A percentile compares a stretch with the other conserved stretches of the same genome.
Evolutionary conservation across 164 flowering plant genomes (phyloP).

Genomic region (Platanus orientalis): DNA sequence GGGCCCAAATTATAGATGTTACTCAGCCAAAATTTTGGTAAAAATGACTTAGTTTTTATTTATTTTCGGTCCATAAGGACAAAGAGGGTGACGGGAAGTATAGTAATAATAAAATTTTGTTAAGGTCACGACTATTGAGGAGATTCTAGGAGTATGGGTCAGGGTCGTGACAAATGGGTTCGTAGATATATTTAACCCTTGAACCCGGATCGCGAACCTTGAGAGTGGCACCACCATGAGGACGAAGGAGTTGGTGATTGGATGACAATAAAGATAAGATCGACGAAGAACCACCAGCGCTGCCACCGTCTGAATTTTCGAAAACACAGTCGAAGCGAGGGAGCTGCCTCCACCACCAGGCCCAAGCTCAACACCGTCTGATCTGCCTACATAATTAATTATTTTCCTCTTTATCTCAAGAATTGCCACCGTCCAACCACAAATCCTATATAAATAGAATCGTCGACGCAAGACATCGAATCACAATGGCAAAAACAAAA

Average conservation of each 20-base stretch:
- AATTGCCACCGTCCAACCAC: conserved; percentile 15
- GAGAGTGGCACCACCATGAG: conserved; percentile 35
- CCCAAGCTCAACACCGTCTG: conserved; percentile 84
- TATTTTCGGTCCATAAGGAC: no score
- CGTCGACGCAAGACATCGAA: neutral
- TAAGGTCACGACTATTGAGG: no score
- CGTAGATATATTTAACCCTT: no score
- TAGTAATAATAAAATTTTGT: no score
- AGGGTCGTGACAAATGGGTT: no score
- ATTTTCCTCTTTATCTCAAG: neutral
- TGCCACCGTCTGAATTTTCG: conserved; percentile 23
- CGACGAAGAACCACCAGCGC: conserved; percentile 16
- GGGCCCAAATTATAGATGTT: no score
- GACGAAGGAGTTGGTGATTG: conserved; percentile 37
- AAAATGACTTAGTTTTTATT: no score
- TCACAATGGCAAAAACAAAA: neutral
- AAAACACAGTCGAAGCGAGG: conserved; percentile 50
- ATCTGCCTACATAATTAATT: conserved; percentile 87
- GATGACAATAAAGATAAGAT: conserved; percentile 25
- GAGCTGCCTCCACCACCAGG: conserved; percentile 82
- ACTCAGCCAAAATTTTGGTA: no score
- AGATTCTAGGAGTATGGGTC: no score
- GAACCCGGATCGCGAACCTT: no score
- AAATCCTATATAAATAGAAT: neutral
- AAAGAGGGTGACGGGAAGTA: no score